phyloP scores from a whole-genome alignment of 225 moss, liverwort and hornwort genomes.

The Bryoerythrophyllum caledonicum region DNA sequence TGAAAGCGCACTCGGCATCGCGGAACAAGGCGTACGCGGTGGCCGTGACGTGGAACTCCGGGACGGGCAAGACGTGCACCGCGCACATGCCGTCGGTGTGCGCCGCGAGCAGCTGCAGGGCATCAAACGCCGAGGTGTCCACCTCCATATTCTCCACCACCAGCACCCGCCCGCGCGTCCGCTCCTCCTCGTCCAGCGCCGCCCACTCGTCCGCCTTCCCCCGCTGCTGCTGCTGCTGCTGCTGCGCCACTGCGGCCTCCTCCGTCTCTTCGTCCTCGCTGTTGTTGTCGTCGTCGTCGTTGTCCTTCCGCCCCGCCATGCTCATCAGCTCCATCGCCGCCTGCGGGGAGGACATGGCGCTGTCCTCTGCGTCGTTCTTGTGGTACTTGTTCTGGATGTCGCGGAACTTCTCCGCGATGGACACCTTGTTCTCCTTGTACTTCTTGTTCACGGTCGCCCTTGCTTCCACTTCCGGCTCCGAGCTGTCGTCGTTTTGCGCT shows the following conservation, averaged over 20 bases:
- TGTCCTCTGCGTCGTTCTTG: background rate
- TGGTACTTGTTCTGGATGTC: constrained; percentile 1
- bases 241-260: background rate
- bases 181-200: constrained; percentile 10
- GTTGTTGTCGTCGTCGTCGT: background rate
- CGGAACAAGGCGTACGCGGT: constrained; percentile 28
- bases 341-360: background rate
- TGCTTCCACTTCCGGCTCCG: background rate
- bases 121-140: constrained; percentile 31
- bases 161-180: constrained; percentile 9
- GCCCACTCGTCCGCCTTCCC: constrained; percentile 1
- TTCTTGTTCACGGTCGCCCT: too few relatives aligned
- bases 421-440: background rate
- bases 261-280: background rate
- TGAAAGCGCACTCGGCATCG: background rate
- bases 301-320: background rate
- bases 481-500: background rate
- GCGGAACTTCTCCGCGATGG: background rate
- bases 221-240: background rate
- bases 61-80: constrained; percentile 31
- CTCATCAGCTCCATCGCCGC: background rate
- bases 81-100: constrained; percentile 30
- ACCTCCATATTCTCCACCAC: constrained; percentile 39
- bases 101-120: constrained; percentile 9
- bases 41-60: background rate